A percentile compares a stretch with the other conserved stretches of the same genome.
Evolutionary conservation across 192 early-diverging fungal species (phyloP).

Genomic region (Allomyces arbusculus): DNA sequence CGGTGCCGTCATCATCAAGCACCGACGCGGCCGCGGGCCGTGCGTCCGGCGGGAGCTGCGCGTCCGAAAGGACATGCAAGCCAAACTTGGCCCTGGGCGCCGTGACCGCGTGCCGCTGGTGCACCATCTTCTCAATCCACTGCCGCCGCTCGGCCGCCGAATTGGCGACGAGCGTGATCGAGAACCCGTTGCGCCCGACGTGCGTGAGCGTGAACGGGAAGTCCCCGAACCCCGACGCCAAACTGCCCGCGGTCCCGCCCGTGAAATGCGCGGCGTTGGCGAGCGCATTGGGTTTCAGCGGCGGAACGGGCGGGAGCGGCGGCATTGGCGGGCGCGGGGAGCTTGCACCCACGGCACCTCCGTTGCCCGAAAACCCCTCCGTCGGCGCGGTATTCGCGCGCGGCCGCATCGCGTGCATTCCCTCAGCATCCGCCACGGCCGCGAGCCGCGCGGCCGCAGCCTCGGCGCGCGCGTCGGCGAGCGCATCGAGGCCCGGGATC

Average conservation of each 20-base stretch:
- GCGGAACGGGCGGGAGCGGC: conserved; percentile 1
- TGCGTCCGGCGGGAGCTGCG: background rate
- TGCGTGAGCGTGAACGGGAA: conserved; percentile 57
- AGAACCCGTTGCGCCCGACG: conserved; percentile 48
- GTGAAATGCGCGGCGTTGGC: too few relatives aligned
- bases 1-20: background rate
- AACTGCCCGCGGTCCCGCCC: too few relatives aligned
- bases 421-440: too few relatives aligned
- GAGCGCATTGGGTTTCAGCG: conserved; percentile 13
- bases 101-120: conserved; percentile 23
- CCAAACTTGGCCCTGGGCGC: background rate
- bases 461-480: too few relatives aligned
- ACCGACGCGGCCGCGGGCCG: too few relatives aligned
- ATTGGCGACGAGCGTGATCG: conserved; percentile 49
- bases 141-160: conserved; percentile 49
- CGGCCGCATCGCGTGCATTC: too few relatives aligned
- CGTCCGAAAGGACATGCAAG: background rate
- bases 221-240: conserved; percentile 8
- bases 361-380: too few relatives aligned
- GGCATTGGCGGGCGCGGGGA: background rate
- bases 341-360: background rate
- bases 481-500: background rate
- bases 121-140: conserved; percentile 68
- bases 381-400: too few relatives aligned
- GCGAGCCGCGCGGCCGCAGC: too few relatives aligned